phyloP scores from a whole-genome alignment of 179 eudicot genomes.

The Heliamphora pulchella region DNA sequence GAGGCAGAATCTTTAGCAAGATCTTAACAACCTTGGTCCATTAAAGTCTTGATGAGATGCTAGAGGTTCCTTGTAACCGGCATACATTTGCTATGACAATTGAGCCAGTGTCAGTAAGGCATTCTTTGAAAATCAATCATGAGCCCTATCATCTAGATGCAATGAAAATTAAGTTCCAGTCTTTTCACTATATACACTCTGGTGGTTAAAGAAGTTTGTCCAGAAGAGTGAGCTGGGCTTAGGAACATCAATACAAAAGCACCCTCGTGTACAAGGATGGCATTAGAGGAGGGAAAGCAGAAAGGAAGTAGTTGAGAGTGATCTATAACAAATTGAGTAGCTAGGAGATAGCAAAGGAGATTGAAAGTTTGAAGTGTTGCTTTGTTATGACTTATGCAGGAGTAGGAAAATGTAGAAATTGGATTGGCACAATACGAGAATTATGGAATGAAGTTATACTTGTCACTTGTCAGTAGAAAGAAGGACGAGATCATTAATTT shows the following conservation, averaged over 20 bases:
- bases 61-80: not conserved
- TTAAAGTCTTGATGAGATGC: not conserved
- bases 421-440: not conserved
- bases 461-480: not conserved
- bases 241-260: not conserved
- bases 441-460: slow-evolving; percentile 5
- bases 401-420: not conserved
- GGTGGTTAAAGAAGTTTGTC: not conserved
- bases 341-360: slow-evolving; percentile 1
- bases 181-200: not conserved
- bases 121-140: not conserved
- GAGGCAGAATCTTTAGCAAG: not conserved
- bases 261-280: not conserved
- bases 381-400: not conserved
- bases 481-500: not conserved
- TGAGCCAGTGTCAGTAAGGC: not conserved
- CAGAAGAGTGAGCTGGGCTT: not conserved
- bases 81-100: not conserved
- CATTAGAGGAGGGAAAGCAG: not conserved
- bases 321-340: not conserved
- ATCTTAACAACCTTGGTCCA: slow-evolving; percentile 4
- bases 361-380: not conserved
- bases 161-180: not conserved
- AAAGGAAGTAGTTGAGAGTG: not conserved
- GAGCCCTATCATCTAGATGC: not conserved